These are phyloP conservation scores for Teratosphaeria destructans DNA, from an alignment of 2,329 filamentous ascomycete genomes.

Conservation along the genomic window DNA sequence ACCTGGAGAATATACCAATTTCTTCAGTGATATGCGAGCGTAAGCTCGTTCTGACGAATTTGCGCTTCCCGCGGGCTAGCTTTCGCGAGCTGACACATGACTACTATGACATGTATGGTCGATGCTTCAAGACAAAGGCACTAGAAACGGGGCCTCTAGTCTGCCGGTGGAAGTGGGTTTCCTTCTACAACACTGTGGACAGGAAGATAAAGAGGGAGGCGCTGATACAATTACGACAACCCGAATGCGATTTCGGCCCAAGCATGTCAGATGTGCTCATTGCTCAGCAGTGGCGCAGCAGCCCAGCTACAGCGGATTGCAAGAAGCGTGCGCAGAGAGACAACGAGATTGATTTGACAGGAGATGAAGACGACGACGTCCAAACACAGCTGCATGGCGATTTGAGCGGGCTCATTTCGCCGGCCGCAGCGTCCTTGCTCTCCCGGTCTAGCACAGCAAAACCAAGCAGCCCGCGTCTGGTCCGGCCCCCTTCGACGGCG, in stretches of 20 bases:
- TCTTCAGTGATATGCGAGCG: slow-evolving; percentile 12
- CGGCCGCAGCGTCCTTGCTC: neutral
- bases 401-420: neutral
- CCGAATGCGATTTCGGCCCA: slow-evolving; percentile 1
- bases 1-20: slow-evolving; percentile 9
- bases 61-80: neutral
- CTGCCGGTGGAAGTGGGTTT: slow-evolving; percentile 42
- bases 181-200: slow-evolving; percentile 16
- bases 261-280: slow-evolving; percentile 1
- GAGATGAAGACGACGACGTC: neutral
- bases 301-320: neutral
- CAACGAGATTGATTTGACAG: neutral
- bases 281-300: neutral
- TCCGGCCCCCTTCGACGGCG: slow-evolving; percentile 38
- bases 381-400: neutral
- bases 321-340: neutral
- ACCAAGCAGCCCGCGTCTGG: neutral
- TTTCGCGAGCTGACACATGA: slow-evolving; percentile 7
- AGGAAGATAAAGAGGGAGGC: neutral
- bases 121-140: neutral
- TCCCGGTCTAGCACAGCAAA: neutral
- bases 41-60: slow-evolving; percentile 43
- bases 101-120: neutral
- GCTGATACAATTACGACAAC: neutral
- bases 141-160: slow-evolving; percentile 32